A percentile compares a stretch with the other conserved stretches of the same genome.
Evolutionary conservation across 164 flowering plant species (phyloP).

Genomic region (Piper longum): DNA sequence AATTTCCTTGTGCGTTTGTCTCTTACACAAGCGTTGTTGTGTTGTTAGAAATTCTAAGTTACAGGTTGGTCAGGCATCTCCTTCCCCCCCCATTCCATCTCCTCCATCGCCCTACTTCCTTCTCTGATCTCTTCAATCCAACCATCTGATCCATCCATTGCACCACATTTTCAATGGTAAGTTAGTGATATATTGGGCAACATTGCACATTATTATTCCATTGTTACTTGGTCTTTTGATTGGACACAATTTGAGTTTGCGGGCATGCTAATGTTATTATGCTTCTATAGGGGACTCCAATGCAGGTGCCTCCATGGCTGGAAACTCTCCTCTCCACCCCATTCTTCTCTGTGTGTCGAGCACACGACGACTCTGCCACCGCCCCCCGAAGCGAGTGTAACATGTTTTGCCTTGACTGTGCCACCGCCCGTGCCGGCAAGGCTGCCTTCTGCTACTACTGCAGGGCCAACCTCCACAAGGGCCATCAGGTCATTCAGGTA

Average conservation of each 20-base stretch:
- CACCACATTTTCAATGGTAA: not conserved
- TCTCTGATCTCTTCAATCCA: not conserved
- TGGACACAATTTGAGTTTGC: no score
- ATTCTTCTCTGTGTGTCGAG: constrained; percentile 58
- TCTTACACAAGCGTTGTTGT: constrained; percentile 24
- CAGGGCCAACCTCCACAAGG: constrained; percentile 58
- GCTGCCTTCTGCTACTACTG: constrained; percentile 77
- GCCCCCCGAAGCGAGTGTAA: constrained; percentile 68
- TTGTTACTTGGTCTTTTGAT: no score
- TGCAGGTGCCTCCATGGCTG: constrained; percentile 76
- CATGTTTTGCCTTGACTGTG: constrained; percentile 78
- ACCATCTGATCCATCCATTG: not conserved
- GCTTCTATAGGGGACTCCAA: constrained; percentile 16
- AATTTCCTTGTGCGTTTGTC: constrained; percentile 23
- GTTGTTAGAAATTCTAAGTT: constrained; percentile 54
- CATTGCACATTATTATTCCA: not conserved
- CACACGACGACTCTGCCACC: constrained; percentile 40
- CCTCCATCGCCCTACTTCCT: not conserved
- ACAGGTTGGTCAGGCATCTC: constrained; percentile 25
- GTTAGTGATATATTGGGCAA: not conserved
- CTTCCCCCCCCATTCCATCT: constrained; percentile 7
- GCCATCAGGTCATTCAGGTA: constrained; percentile 85
- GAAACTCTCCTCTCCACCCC: constrained; percentile 48
- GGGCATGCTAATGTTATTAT: not conserved
- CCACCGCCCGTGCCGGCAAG: constrained; percentile 10